Percentiles rank a stretch among this genome's conserved stretches.
phyloP scores from a whole-genome alignment of 2,329 filamentous ascomycete species.

The Didymella keratinophila region DNA sequence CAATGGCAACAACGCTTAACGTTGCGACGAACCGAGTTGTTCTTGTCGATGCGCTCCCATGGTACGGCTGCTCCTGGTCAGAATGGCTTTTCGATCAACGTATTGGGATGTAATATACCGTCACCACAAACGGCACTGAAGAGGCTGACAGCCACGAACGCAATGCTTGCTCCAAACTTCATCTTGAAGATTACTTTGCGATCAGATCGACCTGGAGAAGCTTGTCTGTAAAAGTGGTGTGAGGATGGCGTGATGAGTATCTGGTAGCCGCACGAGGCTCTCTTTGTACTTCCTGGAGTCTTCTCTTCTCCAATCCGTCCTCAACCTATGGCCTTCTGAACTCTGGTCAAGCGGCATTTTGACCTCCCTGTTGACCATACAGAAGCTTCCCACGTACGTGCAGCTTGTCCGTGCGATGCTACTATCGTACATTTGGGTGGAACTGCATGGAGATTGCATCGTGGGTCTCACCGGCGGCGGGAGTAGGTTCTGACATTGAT shows the following conservation, averaged over 20 bases:
- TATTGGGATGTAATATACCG: conserved; percentile 25
- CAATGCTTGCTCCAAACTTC: conserved; percentile 42
- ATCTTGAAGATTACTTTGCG: conserved; percentile 32
- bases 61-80: conserved; percentile 45
- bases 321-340: conserved; percentile 1
- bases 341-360: conserved; percentile 2
- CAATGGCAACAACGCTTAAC: background rate
- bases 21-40: conserved; percentile 45
- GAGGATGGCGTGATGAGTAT: conserved; percentile 26
- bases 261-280: conserved; percentile 14
- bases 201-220: conserved; percentile 2
- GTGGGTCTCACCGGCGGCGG: background rate
- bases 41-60: conserved; percentile 54
- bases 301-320: background rate
- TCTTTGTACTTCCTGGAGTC: conserved; percentile 37
- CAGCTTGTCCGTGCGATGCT: conserved; percentile 5
- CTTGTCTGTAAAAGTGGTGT: conserved; percentile 18
- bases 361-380: background rate
- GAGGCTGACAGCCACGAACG: conserved; percentile 39
- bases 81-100: background rate
- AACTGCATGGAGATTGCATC: conserved; percentile 9
- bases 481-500: background rate
- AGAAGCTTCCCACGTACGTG: conserved; percentile 7
- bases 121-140: conserved; percentile 42
- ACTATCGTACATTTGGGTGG: conserved; percentile 1